Evolutionary conservation across 371 early-diverging fungal genomes (phyloP).

Genomic region (Apophysomyces variabilis): DNA sequence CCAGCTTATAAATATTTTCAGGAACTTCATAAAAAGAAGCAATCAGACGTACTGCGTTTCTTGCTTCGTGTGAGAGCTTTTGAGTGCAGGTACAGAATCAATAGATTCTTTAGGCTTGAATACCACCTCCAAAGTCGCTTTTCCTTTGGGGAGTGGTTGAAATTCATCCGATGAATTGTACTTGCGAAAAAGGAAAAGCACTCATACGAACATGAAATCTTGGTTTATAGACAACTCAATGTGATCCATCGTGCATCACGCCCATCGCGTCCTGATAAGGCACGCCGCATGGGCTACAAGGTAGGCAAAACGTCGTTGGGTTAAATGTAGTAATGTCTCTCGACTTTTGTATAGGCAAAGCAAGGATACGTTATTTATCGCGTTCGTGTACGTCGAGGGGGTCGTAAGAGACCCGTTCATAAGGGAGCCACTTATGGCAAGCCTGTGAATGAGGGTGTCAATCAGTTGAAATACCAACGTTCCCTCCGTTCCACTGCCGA

Average conservation of each 20-base stretch:
- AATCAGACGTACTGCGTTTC: constrained; percentile 99
- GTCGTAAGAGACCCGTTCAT: constrained; percentile 93
- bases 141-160: constrained; percentile 16
- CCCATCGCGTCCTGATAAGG: constrained; percentile 99
- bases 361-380: constrained; percentile 98
- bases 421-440: constrained; percentile 99
- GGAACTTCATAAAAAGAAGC: constrained; percentile 98
- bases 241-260: constrained; percentile 97
- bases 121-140: constrained; percentile 17
- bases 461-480: constrained; percentile 96
- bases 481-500: constrained; percentile 95
- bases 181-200: constrained; percentile 12
- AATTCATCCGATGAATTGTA: constrained; percentile 24
- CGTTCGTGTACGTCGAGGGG: constrained; percentile 98
- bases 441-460: constrained; percentile 97
- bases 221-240: constrained; percentile 82
- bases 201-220: constrained; percentile 10
- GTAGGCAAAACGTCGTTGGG: constrained; percentile 22
- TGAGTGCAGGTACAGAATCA: constrained; percentile 82
- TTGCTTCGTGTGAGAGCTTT: constrained; percentile 97
- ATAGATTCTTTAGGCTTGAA: constrained; percentile 21
- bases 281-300: constrained; percentile 99
- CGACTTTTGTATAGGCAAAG: constrained; percentile 77
- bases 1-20: constrained; percentile 93
- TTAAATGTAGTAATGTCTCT: not conserved